Conservation (phyloP, 441 rosid genomes). For the Dalechampia spathulata region DNA sequence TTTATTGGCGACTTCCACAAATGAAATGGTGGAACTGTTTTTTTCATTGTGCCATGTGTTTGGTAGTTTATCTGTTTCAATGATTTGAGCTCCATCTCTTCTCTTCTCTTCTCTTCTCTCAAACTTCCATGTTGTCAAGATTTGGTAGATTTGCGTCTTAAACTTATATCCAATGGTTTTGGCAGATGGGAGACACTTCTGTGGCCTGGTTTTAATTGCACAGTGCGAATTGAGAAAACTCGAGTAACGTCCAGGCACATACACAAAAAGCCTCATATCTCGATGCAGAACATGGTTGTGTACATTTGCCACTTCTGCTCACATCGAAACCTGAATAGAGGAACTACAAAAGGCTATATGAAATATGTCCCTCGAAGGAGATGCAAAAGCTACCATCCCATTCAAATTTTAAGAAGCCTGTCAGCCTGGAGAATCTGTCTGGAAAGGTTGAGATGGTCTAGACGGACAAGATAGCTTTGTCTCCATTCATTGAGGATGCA, state of each 20-base stretch:
- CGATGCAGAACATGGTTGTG: constrained; percentile 45
- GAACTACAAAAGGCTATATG: constrained; percentile 53
- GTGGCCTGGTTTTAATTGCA: constrained; percentile 73
- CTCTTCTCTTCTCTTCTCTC: no score
- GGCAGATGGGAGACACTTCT: constrained; percentile 67
- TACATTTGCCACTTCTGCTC: constrained; percentile 60
- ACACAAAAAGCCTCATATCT: constrained; percentile 12
- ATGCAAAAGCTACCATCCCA: constrained; percentile 23
- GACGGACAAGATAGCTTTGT: constrained; percentile 9
- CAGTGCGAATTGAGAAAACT: constrained; percentile 55
- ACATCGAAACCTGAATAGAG: constrained; percentile 52
- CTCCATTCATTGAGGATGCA: constrained; percentile 9
- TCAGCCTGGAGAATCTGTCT: constrained; percentile 1
- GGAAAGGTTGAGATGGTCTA: background rate
- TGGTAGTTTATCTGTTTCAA: no score
- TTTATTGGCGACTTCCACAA: no score
- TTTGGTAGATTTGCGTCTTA: no score
- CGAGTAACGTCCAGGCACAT: constrained; percentile 19
- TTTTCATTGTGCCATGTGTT: no score
- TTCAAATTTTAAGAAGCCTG: constrained; percentile 20
- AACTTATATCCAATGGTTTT: no score
- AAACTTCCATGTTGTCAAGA: no score
- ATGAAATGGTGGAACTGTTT: no score
- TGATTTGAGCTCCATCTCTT: no score
- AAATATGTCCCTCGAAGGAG: constrained; percentile 36